Percentiles rank a stretch among this genome's conserved stretches.
These are phyloP conservation scores for Citrullus amarus DNA, from an alignment of 306 rosid genomes.

Conservation along the genomic window DNA sequence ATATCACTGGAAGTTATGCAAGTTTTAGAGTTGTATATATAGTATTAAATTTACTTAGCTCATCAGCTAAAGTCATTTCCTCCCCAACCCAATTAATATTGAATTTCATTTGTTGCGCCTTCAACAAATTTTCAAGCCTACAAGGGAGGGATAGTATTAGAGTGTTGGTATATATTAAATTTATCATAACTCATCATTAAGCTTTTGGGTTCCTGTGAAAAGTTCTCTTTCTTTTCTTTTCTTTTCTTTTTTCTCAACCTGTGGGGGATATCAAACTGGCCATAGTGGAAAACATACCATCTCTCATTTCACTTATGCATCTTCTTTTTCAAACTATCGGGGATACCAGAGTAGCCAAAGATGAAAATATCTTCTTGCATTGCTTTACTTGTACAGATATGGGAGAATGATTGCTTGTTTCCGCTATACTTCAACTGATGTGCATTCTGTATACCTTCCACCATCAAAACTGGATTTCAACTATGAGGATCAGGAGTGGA, in stretches of 20 bases:
- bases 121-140: no score
- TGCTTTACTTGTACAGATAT: slow-evolving; percentile 38
- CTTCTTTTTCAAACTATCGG: background rate
- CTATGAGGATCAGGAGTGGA: slow-evolving; percentile 68
- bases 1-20: background rate
- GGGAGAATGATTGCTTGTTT: slow-evolving; percentile 98
- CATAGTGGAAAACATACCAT: background rate
- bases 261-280: background rate
- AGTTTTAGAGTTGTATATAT: no score
- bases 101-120: no score
- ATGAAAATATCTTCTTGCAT: background rate
- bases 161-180: no score
- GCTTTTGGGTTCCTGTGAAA: background rate
- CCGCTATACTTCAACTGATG: slow-evolving; percentile 86
- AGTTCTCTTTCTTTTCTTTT: background rate
- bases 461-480: slow-evolving; percentile 60
- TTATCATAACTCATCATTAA: no score
- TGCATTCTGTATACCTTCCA: slow-evolving; percentile 87
- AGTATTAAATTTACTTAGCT: no score
- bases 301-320: slow-evolving; percentile 18
- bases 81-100: no score
- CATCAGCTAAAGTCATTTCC: no score
- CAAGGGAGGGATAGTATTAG: no score
- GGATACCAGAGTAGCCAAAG: background rate
- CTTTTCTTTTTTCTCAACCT: background rate